Evolutionary conservation across 2,329 filamentous ascomycete species (phyloP).

Genomic region (Tolypocladium tropicale): DNA sequence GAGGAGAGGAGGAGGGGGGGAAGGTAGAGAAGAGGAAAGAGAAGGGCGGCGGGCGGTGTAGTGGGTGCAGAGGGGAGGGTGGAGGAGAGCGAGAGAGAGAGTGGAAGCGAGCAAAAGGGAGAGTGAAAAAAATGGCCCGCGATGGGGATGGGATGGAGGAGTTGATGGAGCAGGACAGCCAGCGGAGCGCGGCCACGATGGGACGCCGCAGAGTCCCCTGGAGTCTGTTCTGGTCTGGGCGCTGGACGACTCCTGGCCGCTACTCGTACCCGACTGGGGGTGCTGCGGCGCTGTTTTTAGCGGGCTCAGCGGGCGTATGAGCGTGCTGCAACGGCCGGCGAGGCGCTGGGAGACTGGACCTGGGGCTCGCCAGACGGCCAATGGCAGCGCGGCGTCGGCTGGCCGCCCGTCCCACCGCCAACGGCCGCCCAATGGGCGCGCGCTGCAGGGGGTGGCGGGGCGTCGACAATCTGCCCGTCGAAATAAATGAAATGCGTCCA

Average conservation of each 20-base stretch:
- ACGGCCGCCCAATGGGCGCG: neutral
- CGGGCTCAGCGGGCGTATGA: neutral
- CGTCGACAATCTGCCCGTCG: neutral
- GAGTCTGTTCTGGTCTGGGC: neutral
- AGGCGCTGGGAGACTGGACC: neutral
- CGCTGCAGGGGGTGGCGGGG: neutral
- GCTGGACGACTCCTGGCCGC: neutral
- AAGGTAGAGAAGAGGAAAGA: conserved; percentile 5
- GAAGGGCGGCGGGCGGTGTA: conserved; percentile 19
- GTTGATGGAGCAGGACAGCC: neutral
- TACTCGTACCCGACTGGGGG: neutral
- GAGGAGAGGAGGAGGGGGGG: conserved; percentile 10
- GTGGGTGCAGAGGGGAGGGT: conserved; percentile 14
- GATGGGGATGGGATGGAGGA: conserved; percentile 10
- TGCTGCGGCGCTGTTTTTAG: neutral
- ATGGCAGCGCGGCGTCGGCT: neutral
- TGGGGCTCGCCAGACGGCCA: neutral
- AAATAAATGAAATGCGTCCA: neutral
- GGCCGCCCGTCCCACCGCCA: neutral
- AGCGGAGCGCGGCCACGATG: neutral
- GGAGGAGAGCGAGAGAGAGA: conserved; percentile 14
- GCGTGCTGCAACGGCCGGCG: neutral
- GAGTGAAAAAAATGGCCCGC: conserved; percentile 13
- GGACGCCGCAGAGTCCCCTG: neutral
- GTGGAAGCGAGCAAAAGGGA: conserved; percentile 12